Evolutionary conservation across 2,329 filamentous ascomycete species (phyloP), one percentile per base, ranked within the genome.

Genomic region (Claviceps citrina): DNA sequence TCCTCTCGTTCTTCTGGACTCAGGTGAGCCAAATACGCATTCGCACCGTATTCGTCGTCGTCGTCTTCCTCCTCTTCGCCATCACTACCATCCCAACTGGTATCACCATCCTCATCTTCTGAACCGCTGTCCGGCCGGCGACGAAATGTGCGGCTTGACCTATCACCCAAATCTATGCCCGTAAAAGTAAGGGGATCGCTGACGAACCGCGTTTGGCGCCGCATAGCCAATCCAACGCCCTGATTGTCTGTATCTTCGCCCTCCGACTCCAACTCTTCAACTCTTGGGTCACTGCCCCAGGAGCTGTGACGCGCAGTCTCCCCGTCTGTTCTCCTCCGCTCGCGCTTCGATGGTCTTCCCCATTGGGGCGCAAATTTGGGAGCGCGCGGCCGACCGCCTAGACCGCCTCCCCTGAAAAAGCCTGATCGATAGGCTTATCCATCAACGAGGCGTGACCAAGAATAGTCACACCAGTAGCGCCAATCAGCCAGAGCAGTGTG

Each of bases 371-470:
- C 79, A 73, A 64, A 67, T 78, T 79, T 72, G 75, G 87, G 89
- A 94, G 87, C 81, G 91, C 82, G 91, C 91, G 89, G 89, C 85
- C 89, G 91, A 96, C 87, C 87, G 93, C 75, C 79, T 96, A 98
- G 83, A 98, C 91, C 87, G 91, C 89, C 89, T 98, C 91, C 87
- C 93, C 91, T 74, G 89, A 95, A 95, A 98, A 98, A 95, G 87
- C 87, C 87, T 93, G 89, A 79, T 96, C 91, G 71, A 96, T 94
- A 44, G 89, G 89, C 76, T 94, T 95, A 62, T 96, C 89, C 81
- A 96, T 79, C 60, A 96, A 77, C 47, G 86, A 74, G 52, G 91
- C 91, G 67, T 98, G 91, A 64, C 91, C 91, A 50, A 96, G 69
- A 51, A 96, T 93, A 59, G 80, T 84, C 60, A 95, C 85, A 60